Base-by-base conservation (phyloP, 352 stramenopile genomes). In the Globisporangium carolinianum region DNA sequence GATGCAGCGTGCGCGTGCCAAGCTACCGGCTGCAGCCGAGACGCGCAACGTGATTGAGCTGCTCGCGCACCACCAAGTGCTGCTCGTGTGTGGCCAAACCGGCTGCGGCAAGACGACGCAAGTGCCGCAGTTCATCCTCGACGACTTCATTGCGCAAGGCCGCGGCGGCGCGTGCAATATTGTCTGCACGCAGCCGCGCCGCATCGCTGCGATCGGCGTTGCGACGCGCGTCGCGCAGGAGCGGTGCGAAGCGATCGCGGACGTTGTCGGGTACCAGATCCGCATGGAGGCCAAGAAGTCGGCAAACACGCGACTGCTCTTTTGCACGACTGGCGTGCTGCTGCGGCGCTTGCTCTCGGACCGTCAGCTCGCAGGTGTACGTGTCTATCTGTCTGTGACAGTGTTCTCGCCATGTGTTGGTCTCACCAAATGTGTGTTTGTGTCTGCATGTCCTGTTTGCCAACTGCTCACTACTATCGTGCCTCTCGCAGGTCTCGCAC, bases 51-150 rank as follows among this genome's bases (percentile, higher is more conserved):
- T 95, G 15, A 66, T 92, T 4, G 43, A 79, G 38, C 76, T 70
- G 51, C 57, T 89, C 15, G 53, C 73, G 10, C 56, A 73, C 57
- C 69, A 95, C 54, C 85, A 98, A 55, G 95, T 99, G 9, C 66
- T 98, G 18, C 72, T 99, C 3, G 78, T 99, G 11, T 98, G 88
- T n/a, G 97, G 95, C 35, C 89, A 97, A 35, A 99, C 94, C 8
- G 94, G 95, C 48, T 98, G 90, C 67, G 95, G 94, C 51, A 98
- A 98, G 63, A 97, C 91, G 10, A 98, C 95, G 6, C 95, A 98
- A 66, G 94, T 99, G 35, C 96, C 96, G 42, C 96, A 99, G 68
- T 98, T 98, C 53, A 94, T 99, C 68, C 65, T 99, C 4, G 96
- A 99, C 61, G 78, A 98, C 18, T 91, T 78, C 62, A 94, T 98